Evolutionary conservation across 805 yeast genomes (phyloP).

Genomic region (Sugiyamaella floridensis): DNA sequence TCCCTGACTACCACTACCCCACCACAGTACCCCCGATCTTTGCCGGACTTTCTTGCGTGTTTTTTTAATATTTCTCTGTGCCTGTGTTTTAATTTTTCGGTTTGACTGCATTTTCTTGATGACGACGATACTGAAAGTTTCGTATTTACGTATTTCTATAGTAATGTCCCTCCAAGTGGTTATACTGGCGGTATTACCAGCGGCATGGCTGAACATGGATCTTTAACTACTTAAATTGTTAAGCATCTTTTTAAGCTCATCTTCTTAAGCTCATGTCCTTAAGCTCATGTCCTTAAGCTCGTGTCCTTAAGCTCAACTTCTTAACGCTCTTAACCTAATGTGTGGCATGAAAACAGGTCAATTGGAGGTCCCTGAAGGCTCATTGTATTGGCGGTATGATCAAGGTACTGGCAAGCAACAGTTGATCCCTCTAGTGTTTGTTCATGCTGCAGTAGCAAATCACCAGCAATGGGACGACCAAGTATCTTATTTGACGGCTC

Average conservation of each 20-base stretch:
- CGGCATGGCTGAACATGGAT: too few relatives aligned
- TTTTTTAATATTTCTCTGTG: too few relatives aligned
- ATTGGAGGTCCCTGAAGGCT: not conserved
- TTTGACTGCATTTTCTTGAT: not conserved
- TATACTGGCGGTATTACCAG: too few relatives aligned
- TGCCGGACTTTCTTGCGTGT: not conserved
- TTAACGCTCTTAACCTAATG: too few relatives aligned
- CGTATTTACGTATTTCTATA: not conserved
- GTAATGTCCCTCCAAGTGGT: too few relatives aligned
- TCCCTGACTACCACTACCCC: too few relatives aligned
- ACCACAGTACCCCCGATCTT: too few relatives aligned
- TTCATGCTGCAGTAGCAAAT: conserved; percentile 5
- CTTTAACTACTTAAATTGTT: too few relatives aligned
- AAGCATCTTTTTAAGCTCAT: too few relatives aligned
- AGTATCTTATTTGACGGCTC: not conserved
- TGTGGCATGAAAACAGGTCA: not conserved
- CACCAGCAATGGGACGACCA: conserved; percentile 2
- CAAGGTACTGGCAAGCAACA: conserved; percentile 45
- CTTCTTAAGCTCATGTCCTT: too few relatives aligned
- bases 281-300: too few relatives aligned
- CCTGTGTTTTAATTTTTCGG: not conserved
- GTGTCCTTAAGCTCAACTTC: too few relatives aligned
- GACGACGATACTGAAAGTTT: not conserved
- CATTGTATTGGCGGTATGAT: conserved; percentile 48
- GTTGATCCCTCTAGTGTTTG: not conserved